Conservation (phyloP, 768 basidiomycete genomes). For the Calocera viscosa region DNA sequence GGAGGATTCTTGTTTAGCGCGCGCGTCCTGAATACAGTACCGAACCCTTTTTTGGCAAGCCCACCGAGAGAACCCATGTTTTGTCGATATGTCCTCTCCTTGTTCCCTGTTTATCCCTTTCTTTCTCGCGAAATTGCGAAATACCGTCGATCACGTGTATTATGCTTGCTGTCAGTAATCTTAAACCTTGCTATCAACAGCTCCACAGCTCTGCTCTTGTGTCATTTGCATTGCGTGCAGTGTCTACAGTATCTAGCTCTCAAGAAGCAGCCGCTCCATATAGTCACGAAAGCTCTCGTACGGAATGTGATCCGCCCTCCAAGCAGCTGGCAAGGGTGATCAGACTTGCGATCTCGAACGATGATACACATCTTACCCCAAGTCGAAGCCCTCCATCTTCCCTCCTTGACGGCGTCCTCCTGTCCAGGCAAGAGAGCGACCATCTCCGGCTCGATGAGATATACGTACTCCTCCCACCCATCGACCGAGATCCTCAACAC, state of each 20-base stretch:
- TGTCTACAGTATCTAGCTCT: too few species aligned
- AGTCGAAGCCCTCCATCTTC: neutral
- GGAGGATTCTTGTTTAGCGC: too few species aligned
- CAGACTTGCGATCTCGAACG: neutral
- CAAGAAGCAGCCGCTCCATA: neutral
- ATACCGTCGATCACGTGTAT: constrained; percentile 6
- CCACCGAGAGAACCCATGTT: too few species aligned
- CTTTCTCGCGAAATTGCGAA: neutral
- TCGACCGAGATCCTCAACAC: neutral
- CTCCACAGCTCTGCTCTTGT: neutral
- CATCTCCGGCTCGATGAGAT: neutral
- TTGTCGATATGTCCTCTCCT: neutral
- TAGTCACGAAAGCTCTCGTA: neutral
- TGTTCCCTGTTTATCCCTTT: neutral
- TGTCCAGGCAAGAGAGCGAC: neutral
- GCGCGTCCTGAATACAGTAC: too few species aligned
- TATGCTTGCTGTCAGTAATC: constrained; percentile 6
- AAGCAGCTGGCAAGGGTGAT: neutral
- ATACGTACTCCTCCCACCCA: neutral
- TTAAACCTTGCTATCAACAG: neutral
- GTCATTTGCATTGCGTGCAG: too few species aligned
- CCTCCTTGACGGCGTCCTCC: neutral
- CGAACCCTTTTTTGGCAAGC: too few species aligned
- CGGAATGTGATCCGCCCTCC: neutral
- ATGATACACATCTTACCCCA: neutral